Base-by-base conservation (phyloP, 2,329 filamentous ascomycete species). In the Trichoderma sp. region DNA sequence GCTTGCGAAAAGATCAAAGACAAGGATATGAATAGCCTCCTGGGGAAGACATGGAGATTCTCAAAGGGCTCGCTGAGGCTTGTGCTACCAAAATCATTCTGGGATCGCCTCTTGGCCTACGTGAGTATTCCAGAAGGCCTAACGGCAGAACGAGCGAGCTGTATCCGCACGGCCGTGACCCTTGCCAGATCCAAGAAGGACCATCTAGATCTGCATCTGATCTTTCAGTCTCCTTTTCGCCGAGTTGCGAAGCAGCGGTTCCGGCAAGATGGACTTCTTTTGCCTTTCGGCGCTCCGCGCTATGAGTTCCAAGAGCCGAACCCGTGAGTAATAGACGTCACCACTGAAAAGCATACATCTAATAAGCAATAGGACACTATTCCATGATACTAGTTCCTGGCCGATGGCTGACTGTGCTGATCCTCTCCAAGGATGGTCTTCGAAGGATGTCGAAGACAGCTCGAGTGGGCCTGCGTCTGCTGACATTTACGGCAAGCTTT, bases 401-500 rank as follows among this genome's bases (percentile, higher is more conserved):
- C 64, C 53, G 29, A 45, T 75, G 29, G 0, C 7, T 2, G 53
- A 63, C 3, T 18, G 4, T n/a, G 18, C 64, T 1, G 64, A 75
- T n/a, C 72, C 72, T 3, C 56, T 68, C 16, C 2, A 38, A 0
- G 72, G 64, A 18, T 75, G 72, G 72, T 24, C 33, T 2, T 14
- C 18, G 11, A 24, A 31, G 11, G 72, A 75, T 1, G 56, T 75
- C 21, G n/a, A 21, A 6, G 35, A 35, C 18, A 56, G 4, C 3
- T 35, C 72, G 0, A 41, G 31, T 3, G 29, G 64, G 3, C 12
- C 64, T 33, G 64, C 72, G 11, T n/a, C 64, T 24, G 29, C 72
- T 29, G 72, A 75, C 14, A 50, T 68, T 2, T 75, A 75, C 16
- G 72, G 72, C 24, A 75, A 75, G 11, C 63, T 75, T 4, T 75